These are phyloP conservation scores for Lichina pygmaea DNA, from an alignment of 495 filamentous ascomycete species.

Conservation along the genomic window DNA sequence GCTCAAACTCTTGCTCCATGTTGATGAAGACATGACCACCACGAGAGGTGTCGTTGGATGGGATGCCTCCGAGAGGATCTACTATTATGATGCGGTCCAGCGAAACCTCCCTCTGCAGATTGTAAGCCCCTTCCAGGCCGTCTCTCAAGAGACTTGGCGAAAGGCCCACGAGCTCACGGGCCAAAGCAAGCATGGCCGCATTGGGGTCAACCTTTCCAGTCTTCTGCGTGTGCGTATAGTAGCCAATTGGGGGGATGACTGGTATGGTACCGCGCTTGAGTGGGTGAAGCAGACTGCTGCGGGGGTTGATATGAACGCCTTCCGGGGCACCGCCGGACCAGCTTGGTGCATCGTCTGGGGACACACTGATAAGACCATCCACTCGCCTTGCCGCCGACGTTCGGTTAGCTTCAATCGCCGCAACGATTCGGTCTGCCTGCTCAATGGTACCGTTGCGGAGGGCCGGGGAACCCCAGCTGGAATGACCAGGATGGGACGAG, in stretches of 20 bases:
- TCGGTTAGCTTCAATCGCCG: constrained; percentile 39
- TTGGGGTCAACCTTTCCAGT: constrained; percentile 29
- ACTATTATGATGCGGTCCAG: constrained; percentile 75
- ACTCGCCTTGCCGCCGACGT: constrained; percentile 39
- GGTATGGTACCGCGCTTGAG: constrained; percentile 55
- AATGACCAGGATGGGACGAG: not conserved
- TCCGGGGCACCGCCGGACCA: no score
- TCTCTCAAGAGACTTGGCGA: constrained; percentile 11
- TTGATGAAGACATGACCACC: constrained; percentile 80
- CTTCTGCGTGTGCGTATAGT: constrained; percentile 28
- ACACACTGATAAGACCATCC: constrained; percentile 30
- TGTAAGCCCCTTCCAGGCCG: constrained; percentile 17
- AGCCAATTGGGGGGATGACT: constrained; percentile 44
- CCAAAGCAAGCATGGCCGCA: constrained; percentile 43
- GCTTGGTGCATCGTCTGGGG: no score
- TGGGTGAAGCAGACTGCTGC: constrained; percentile 25
- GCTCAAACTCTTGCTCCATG: constrained; percentile 64
- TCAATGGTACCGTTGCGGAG: constrained; percentile 21
- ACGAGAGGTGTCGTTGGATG: constrained; percentile 33
- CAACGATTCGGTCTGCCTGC: constrained; percentile 49
- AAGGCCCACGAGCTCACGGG: constrained; percentile 40
- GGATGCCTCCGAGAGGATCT: constrained; percentile 72
- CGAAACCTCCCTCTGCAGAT: constrained; percentile 26
- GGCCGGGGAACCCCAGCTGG: not conserved
- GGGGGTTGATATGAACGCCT: no score